Evolutionary conservation across 257 asterid species (phyloP).

Genomic region (Eucommia ulmoides): DNA sequence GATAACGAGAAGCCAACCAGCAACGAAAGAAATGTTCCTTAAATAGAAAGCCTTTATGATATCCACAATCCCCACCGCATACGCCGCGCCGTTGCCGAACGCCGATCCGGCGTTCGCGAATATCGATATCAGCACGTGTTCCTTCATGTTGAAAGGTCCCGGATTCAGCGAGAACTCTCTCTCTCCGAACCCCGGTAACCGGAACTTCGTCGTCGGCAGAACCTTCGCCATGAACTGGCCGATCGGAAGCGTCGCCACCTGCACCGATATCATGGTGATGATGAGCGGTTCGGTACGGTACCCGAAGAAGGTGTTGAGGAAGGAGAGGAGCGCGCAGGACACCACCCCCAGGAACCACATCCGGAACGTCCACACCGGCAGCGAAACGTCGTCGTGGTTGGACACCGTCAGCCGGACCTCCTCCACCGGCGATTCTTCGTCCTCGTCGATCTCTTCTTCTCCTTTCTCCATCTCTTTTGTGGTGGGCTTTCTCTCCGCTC

Average conservation of each 20-base stretch:
- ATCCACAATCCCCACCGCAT: conserved; percentile 62
- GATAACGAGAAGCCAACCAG: conserved; percentile 64
- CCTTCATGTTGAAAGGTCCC: conserved; percentile 79
- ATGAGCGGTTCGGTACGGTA: conserved; percentile 58
- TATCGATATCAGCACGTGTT: conserved; percentile 61
- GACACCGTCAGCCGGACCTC: conserved; percentile 62
- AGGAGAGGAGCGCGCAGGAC: conserved; percentile 56
- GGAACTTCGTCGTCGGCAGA: conserved; percentile 33
- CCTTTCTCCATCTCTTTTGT: neutral
- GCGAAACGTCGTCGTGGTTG: conserved; percentile 45
- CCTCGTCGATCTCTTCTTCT: neutral
- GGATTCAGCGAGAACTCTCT: conserved; percentile 50
- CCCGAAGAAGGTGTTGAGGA: conserved; percentile 65
- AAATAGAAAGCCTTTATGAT: conserved; percentile 51
- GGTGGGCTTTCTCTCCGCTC: no score
- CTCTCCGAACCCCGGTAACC: conserved; percentile 33
- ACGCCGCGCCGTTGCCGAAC: conserved; percentile 68
- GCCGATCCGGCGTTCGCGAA: conserved; percentile 76
- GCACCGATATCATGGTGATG: conserved; percentile 54
- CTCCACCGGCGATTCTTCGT: conserved; percentile 43
- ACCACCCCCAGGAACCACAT: conserved; percentile 69
- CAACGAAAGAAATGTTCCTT: conserved; percentile 42
- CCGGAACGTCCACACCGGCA: conserved; percentile 79
- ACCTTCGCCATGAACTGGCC: conserved; percentile 74
- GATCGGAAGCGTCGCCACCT: conserved; percentile 55